Base-by-base conservation (phyloP, 305 asterid species). In the Fraxinus paxiana region DNA sequence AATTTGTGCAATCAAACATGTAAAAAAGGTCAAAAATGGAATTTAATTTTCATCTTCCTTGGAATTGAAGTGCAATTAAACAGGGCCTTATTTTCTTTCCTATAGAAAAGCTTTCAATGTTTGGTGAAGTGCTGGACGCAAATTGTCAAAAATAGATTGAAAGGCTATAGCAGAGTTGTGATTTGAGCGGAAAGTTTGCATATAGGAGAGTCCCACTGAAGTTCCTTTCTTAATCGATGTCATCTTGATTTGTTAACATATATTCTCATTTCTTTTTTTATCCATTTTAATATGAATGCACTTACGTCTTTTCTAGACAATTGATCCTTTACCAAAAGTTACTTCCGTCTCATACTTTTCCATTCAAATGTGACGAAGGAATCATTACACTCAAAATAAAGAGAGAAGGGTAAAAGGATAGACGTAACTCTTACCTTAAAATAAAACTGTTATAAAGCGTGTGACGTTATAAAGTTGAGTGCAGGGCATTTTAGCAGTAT, bases 111-210 rank as follows among this genome's bases (percentile, higher is more conserved):
- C 31, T 24, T 77, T 79, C 78, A 83, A 70, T 81, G 70, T 81
- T 54, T 85, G 89, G 95, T 89, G 91, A 89, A 79, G 82, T 46
- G 43, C 22, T 15, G 26, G 56, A 85, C 80, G 82, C 79, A 73
- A 56, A 63, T 17, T 4, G 48, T 2, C 48, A 12, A 12, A 43
- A 43, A 2, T 43, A 12, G 54, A 43, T 13, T 0, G 4, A 10
- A 41, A 2, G 48, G 48, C 4, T 3, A 12, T 43, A 43, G 17
- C n/a, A 43, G 17, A 43, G 17, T 43, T 15, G 17, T 43, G 17
- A 43, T 12, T 12, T 13, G 54, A 43, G 54, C 1, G 17, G 17
- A 43, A 5, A 43, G 17, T 43, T 4, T 3, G 17, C 54, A 3
- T 0, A 3, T 43, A 3, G 5, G 46, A 3, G 54, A 3, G 54